A percentile compares a stretch with the other conserved stretches of the same genome.
Evolutionary conservation across 768 basidiomycete species (phyloP).

Genomic region (Lyophyllum decastes): DNA sequence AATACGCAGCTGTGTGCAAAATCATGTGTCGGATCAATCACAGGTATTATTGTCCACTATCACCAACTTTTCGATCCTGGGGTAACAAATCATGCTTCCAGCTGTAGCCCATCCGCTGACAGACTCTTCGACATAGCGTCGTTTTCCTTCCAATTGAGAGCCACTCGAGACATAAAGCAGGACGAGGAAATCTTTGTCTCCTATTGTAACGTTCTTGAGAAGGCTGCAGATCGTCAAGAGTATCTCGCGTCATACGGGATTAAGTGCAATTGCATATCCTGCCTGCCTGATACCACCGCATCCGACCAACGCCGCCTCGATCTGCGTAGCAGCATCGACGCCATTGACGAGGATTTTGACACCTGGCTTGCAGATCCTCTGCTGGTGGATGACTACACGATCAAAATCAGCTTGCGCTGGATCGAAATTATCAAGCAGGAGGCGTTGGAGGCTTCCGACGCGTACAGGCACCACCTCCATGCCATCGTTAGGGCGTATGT

Average conservation of each 20-base stretch:
- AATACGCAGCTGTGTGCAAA: constrained; percentile 28
- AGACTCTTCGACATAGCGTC: constrained; percentile 27
- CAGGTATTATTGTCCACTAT: constrained; percentile 24
- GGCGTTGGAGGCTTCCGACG: constrained; percentile 17
- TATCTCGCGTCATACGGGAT: constrained; percentile 31
- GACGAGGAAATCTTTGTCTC: constrained; percentile 32
- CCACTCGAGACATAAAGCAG: constrained; percentile 25
- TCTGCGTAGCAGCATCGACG: constrained; percentile 13
- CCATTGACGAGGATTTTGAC: constrained; percentile 11
- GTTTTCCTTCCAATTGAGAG: constrained; percentile 30
- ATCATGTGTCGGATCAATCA: constrained; percentile 38
- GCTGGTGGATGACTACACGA: constrained; percentile 18
- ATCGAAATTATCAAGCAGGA: constrained; percentile 18
- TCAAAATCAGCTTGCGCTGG: constrained; percentile 20
- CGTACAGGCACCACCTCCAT: constrained; percentile 16
- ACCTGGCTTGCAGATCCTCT: constrained; percentile 16
- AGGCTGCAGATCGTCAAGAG: constrained; percentile 22
- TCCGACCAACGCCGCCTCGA: constrained; percentile 23
- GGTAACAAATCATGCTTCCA: constrained; percentile 3
- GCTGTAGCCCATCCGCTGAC: constrained; percentile 31
- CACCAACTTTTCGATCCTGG: neutral
- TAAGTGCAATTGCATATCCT: constrained; percentile 25
- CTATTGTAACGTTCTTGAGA: constrained; percentile 24
- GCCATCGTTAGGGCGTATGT: constrained; percentile 19
- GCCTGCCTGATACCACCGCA: constrained; percentile 20